Conservation (phyloP, 176 grass and related monocot species). For the Triticum monococcum region DNA sequence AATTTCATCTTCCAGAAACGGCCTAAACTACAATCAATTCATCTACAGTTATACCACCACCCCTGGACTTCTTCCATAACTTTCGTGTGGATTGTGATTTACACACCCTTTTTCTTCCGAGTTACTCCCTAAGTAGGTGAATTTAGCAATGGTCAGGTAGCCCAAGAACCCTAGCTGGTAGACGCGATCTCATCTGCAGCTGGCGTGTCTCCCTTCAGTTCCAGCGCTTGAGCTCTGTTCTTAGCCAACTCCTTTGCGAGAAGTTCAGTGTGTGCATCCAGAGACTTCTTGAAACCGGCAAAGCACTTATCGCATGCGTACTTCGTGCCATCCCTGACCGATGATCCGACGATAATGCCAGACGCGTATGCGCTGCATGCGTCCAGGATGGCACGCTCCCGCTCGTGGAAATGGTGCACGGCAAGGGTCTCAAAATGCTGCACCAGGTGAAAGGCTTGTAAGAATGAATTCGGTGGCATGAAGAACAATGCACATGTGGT, state of each 20-base stretch:
- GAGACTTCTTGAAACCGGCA: conserved; percentile 39
- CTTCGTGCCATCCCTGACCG: neutral
- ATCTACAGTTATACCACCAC: neutral
- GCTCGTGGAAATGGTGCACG: conserved; percentile 34
- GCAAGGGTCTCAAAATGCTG: conserved; percentile 69
- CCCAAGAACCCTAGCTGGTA: neutral
- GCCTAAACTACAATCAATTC: neutral
- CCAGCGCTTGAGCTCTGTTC: conserved; percentile 19
- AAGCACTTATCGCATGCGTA: conserved; percentile 42
- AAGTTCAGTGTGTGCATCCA: conserved; percentile 31
- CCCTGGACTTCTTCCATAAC: neutral
- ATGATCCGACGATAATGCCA: conserved; percentile 49
- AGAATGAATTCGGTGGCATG: neutral
- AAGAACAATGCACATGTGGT: neutral
- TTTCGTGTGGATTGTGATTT: neutral
- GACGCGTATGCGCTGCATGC: conserved; percentile 48
- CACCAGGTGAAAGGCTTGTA: neutral
- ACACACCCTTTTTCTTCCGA: neutral
- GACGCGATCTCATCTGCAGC: conserved; percentile 30
- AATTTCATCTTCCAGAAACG: neutral
- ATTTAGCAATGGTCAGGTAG: conserved; percentile 1
- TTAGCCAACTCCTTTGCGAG: conserved; percentile 43
- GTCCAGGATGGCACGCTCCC: conserved; percentile 36
- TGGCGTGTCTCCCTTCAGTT: neutral
- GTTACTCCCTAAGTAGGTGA: neutral